These are phyloP conservation scores for Nymphaea thermarum DNA, from an alignment of 164 flowering plant genomes.

Conservation along the genomic window DNA sequence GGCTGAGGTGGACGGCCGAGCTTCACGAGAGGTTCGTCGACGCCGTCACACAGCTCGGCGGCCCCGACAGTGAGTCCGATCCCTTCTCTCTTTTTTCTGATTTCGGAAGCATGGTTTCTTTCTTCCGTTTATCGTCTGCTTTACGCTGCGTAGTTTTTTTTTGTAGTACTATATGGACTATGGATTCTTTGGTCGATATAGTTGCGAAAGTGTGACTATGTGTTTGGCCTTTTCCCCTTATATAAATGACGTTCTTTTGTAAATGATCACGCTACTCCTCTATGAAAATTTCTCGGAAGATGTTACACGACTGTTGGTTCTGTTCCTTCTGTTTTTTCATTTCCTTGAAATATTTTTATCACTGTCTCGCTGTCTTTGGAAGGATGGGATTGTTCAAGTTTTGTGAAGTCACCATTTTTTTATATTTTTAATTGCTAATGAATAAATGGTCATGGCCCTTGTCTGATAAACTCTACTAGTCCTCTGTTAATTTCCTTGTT, in stretches of 20 bases:
- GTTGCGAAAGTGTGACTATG: not conserved
- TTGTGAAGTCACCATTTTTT: not conserved
- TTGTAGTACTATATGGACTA: not conserved
- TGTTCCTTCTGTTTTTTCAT: not conserved
- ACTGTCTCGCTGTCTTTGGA: too few species aligned
- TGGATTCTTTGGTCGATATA: not conserved
- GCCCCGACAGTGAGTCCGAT: slow-evolving; percentile 34
- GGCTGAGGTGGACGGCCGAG: slow-evolving; percentile 57
- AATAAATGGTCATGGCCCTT: not conserved
- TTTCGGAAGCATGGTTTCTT: not conserved
- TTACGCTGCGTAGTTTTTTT: not conserved
- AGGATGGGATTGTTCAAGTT: not conserved
- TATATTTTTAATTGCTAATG: not conserved
- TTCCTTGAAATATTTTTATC: too few species aligned
- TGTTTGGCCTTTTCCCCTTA: not conserved
- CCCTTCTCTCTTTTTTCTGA: not conserved
- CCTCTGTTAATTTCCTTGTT: not conserved
- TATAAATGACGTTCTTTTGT: not conserved
- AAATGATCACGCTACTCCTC: not conserved
- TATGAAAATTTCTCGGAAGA: too few species aligned
- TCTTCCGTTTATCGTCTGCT: not conserved
- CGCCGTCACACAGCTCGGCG: slow-evolving; percentile 58
- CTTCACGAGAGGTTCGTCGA: slow-evolving; percentile 57
- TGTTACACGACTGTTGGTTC: not conserved
- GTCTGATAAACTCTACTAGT: not conserved